Evolutionary conservation across 2,329 filamentous ascomycete species (phyloP), one percentile per base, ranked within the genome.

Genomic region (Aspergillus aculeatus): DNA sequence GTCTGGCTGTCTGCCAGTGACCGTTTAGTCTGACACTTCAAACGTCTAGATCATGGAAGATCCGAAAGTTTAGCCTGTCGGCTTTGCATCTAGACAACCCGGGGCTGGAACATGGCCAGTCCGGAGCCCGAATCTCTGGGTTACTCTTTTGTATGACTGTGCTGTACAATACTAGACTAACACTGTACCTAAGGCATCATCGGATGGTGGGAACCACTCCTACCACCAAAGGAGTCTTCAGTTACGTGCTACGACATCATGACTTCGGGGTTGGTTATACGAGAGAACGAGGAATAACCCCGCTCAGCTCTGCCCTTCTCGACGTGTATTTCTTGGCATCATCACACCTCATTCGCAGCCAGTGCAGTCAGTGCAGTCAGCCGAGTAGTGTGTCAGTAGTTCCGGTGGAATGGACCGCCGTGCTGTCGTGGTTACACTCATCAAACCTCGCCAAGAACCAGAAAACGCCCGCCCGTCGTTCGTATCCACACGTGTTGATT

Each of bases 401-500:
- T 54, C 53, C 53, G 44, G 23, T 48, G 44, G 44, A 48, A 44
- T 48, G 53, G 53, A 35, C 29, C n/a, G 51, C 50, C 12, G 38
- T 55, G 41, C 53, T 55, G 53, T 55, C 41, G 53, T 55, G 38
- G 38, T 47, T 29, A 26, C 38, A 54, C 38, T 47, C 38, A 5
- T 9, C 10, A 7, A 21, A 7, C 32, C 19, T 35, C 24, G 50
- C 21, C 21, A 38, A 23, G 19, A 32, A 35, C n/a, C 50, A 29
- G 7, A 29, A 29, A 29, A 29, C 26, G 26, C 26, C 26, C 10
- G 29, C 21, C 7, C 19, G 21, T 24, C 32, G 26, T 26, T 48
- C 44, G 53, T 55, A 48, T 48, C 47, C 53, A 48, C 53, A 55
- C 53, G 53, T 55, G 53, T 55, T 55, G 53, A 31, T 19, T 19